Evolutionary conservation across 176 grass and related monocot species (phyloP), one percentile per base, ranked within the genome.

Genomic region (Lolium multiflorum): DNA sequence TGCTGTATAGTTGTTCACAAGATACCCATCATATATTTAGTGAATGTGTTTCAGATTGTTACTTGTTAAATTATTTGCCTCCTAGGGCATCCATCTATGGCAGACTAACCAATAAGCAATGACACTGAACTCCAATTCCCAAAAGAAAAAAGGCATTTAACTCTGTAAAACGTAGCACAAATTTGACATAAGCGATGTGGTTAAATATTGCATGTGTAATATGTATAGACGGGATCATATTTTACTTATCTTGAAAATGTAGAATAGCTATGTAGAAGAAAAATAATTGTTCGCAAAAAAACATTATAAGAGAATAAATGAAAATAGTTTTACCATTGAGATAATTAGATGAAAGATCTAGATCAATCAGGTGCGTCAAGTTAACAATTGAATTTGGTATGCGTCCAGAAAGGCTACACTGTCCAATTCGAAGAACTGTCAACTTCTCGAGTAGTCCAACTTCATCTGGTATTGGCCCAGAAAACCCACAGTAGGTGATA

Each of bases 321-420:
- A 0, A 35, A 1, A 24, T 18, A 26, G 55, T 12, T 51, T 46
- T 79, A 62, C 82, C 82, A 0, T 0, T 82, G 17, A 91, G 48
- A 65, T 9, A 2, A 81, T 78, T 88, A 0, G 0, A 0, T 22
- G 22, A 50, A 28, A 91, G 80, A 8, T 60, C 5, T 31, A 91
- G 70, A 1, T 0, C 4, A 47, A 18, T 16, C 73, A 92, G 11
- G 25, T 2, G 78, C 37, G 78, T 88, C 58, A 91, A 67, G 43
- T 88, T 84, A 74, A 1, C 50, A 12, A 88, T 55, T 18, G 85
- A 88, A 81, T n/a, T 38, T 21, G 89, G 89, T 77, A 88, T 76
- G 13, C 9, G 10, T 0, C 89, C 81, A 15, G 75, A 68, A 17
- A 68, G 16, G 65, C 65, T 1, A 68, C 0, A 37, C 6, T 0